A percentile compares a stretch with the other conserved stretches of the same genome.
These are phyloP conservation scores for Aphanomyces invadans DNA, from an alignment of 352 stramenopile genomes.

Conservation along the genomic window DNA sequence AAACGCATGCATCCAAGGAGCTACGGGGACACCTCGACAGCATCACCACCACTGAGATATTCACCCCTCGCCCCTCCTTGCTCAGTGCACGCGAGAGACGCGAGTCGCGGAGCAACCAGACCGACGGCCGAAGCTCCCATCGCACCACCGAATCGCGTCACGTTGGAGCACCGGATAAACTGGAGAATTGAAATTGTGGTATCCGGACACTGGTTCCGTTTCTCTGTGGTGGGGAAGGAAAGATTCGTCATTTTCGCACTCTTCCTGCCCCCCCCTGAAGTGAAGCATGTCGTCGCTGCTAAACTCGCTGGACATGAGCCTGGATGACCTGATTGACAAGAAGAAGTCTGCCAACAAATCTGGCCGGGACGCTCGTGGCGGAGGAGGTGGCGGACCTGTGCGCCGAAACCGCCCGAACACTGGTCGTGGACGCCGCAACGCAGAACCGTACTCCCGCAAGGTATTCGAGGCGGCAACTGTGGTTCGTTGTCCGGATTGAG, in stretches of 20 bases:
- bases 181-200: background rate
- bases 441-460: conserved; percentile 49
- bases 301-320: conserved; percentile 74
- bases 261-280: background rate
- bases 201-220: background rate
- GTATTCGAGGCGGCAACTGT: background rate
- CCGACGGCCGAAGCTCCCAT: background rate
- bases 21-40: background rate
- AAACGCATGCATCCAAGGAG: background rate
- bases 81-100: background rate
- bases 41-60: background rate
- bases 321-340: conserved; percentile 72
- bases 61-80: background rate
- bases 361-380: conserved; percentile 34
- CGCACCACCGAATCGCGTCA: background rate
- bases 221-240: conserved; percentile 16
- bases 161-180: background rate
- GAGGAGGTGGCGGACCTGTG: conserved; percentile 34
- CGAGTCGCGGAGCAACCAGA: background rate
- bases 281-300: conserved; percentile 62
- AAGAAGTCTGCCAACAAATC: conserved; percentile 47
- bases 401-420: conserved; percentile 39
- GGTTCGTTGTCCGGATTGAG: background rate
- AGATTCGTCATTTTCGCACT: conserved; percentile 18
- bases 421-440: conserved; percentile 36